A percentile compares a stretch with the other conserved stretches of the same genome.
Evolutionary conservation across 345 rosid species (phyloP).

Genomic region (Populus pruinosa): DNA sequence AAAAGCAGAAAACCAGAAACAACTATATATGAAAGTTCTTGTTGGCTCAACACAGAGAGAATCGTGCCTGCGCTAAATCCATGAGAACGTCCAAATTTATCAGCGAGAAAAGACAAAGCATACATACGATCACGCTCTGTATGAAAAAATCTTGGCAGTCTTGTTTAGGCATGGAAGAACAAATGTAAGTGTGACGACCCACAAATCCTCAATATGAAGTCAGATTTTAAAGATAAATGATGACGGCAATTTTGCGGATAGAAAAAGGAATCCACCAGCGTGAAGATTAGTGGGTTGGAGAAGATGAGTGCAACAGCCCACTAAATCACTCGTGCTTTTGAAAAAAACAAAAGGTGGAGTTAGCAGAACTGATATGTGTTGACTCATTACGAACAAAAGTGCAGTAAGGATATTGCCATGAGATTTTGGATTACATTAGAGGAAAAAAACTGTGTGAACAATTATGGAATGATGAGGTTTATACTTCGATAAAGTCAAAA

Average conservation of each 20-base stretch:
- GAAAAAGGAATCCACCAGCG: conserved; percentile 14
- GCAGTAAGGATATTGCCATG: not conserved
- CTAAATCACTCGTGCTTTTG: conserved; percentile 1
- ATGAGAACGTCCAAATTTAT: not conserved
- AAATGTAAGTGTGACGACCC: not conserved
- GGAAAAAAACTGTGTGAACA: not conserved
- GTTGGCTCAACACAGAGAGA: not conserved
- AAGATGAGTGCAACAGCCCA: conserved; percentile 22
- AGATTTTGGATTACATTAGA: conserved; percentile 6
- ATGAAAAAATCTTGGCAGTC: not conserved
- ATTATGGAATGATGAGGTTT: not conserved
- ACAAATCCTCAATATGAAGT: not conserved
- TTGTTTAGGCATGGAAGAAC: not conserved
- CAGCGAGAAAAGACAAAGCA: not conserved
- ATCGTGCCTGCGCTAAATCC: not conserved
- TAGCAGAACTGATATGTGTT: not conserved
- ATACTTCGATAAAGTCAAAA: not conserved
- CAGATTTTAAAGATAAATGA: not conserved
- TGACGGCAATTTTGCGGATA: not conserved
- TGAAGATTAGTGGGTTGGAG: conserved; percentile 11
- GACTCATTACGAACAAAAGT: conserved; percentile 1
- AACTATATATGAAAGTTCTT: not conserved
- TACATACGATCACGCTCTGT: not conserved
- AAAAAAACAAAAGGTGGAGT: not conserved
- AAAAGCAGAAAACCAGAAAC: not conserved